A percentile compares a stretch with the other conserved stretches of the same genome.
phyloP scores from a whole-genome alignment of 257 asterid genomes.

The Petunia secreta region DNA sequence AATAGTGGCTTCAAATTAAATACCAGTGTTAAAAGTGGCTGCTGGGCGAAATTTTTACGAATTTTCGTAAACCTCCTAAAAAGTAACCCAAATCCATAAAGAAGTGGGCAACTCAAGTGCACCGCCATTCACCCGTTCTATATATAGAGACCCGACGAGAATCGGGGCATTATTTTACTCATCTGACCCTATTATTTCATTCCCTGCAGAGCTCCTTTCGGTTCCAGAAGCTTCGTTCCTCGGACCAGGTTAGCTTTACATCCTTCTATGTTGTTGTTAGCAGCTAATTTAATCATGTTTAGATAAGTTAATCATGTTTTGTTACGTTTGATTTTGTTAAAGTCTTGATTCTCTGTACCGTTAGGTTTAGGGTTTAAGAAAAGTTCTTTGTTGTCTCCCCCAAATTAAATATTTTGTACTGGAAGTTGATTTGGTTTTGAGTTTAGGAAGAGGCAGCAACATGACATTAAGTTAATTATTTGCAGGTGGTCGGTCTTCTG shows the following conservation, averaged over 20 bases:
- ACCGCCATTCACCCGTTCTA: background rate
- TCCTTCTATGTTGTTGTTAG: background rate
- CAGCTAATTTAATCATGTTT: background rate
- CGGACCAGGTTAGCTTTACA: background rate
- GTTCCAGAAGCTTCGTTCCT: constrained; percentile 10
- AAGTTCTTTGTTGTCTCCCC: too few species aligned
- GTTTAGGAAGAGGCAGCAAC: too few species aligned
- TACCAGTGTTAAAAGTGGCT: too few species aligned
- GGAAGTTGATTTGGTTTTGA: too few species aligned
- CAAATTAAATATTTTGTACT: too few species aligned
- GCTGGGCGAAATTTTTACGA: too few species aligned
- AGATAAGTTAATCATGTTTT: background rate
- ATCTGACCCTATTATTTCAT: background rate
- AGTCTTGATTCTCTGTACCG: background rate
- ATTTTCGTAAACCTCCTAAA: too few species aligned
- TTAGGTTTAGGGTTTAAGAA: background rate
- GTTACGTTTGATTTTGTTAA: background rate
- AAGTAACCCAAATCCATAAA: too few species aligned
- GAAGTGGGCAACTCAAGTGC: background rate
- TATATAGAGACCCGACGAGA: background rate
- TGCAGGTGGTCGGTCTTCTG: too few species aligned
- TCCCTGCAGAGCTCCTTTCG: background rate
- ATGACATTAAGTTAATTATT: too few species aligned
- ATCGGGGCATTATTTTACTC: background rate
- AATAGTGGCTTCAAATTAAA: too few species aligned